Conservation (phyloP, 148 eudicot genomes). For the Rhododendron henanense region DNA sequence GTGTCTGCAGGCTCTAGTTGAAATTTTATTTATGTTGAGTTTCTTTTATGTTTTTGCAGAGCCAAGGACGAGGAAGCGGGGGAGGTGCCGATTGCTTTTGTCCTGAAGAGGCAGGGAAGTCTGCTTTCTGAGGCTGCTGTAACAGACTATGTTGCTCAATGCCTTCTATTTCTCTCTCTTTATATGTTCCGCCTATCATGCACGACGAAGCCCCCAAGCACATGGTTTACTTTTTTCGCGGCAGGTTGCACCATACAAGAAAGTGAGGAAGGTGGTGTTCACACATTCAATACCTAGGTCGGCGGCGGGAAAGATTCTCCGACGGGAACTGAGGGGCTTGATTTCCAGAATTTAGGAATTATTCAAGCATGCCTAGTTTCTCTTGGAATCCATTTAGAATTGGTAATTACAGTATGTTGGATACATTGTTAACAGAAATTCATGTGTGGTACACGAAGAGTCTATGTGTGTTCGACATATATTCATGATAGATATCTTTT, state of each 20-base stretch:
- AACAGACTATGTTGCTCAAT: conserved; percentile 38
- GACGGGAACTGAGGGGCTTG: conserved; percentile 36
- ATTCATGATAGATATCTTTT: too few relatives aligned
- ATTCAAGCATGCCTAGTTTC: background rate
- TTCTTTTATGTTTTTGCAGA: conserved; percentile 26
- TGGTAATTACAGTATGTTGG: too few relatives aligned
- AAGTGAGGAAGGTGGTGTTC: conserved; percentile 59
- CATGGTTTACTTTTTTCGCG: conserved; percentile 8
- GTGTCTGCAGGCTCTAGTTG: background rate
- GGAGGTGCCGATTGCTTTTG: conserved; percentile 89
- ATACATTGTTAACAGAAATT: too few relatives aligned
- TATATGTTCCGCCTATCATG: background rate
- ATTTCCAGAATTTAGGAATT: conserved; percentile 38
- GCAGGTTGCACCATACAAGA: conserved; percentile 85
- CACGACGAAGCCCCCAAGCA: background rate
- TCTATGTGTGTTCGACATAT: too few relatives aligned
- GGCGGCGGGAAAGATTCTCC: conserved; percentile 58
- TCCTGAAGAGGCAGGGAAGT: conserved; percentile 53
- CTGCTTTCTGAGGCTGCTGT: conserved; percentile 44
- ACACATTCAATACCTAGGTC: conserved; percentile 47
- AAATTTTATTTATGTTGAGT: background rate
- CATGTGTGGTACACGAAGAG: background rate
- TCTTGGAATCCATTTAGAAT: background rate
- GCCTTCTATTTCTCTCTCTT: background rate
- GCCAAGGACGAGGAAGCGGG: conserved; percentile 66